A percentile compares a stretch with the other conserved stretches of the same genome.
Conservation (phyloP, 2,329 filamentous ascomycete species). For the Cordyceps farinosa region DNA sequence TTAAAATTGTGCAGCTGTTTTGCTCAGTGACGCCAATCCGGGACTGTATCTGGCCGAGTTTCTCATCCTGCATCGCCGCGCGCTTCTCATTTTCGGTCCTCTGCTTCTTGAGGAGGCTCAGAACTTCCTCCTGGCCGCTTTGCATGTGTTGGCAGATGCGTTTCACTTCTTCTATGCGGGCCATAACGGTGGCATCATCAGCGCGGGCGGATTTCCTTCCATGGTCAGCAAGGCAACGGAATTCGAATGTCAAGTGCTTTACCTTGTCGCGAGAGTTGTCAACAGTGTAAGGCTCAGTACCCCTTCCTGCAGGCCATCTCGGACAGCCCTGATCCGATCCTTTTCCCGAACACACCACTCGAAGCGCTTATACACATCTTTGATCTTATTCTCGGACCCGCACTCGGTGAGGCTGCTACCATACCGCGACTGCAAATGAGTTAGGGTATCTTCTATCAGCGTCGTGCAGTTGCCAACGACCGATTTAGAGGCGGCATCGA, state of each 20-base stretch:
- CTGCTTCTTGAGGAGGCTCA: not conserved
- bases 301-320: not conserved
- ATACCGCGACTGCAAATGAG: constrained; percentile 4
- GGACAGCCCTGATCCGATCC: not conserved
- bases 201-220: not conserved
- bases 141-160: not conserved
- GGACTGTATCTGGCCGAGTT: not conserved
- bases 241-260: not conserved
- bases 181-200: not conserved
- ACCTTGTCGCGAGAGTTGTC: not conserved
- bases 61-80: not conserved
- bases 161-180: not conserved
- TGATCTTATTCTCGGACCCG: not conserved
- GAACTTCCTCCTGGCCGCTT: not conserved
- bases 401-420: not conserved
- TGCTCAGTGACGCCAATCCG: not conserved
- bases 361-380: not conserved
- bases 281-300: not conserved
- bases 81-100: not conserved
- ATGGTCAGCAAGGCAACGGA: not conserved
- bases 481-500: not conserved
- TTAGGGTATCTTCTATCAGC: constrained; percentile 1
- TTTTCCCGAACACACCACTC: constrained; percentile 1
- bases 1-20: not conserved
- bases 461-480: not conserved